These are phyloP conservation scores for Linnemannia hyalina DNA, from an alignment of 192 early-diverging fungal species.

Conservation along the genomic window DNA sequence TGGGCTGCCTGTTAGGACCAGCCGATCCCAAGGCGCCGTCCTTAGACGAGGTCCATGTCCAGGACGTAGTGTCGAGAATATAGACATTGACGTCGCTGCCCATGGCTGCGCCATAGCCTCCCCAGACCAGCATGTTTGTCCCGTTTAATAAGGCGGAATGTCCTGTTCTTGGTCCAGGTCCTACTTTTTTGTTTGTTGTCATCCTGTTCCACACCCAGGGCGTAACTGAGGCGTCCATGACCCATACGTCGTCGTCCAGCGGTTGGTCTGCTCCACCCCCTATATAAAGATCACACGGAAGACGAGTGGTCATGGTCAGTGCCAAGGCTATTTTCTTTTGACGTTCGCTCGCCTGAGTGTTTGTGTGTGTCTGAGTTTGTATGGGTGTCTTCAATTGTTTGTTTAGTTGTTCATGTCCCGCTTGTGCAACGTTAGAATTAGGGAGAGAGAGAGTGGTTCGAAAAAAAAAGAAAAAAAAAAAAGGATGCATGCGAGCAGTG, in stretches of 20 bases:
- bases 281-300: conserved; percentile 25
- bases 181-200: conserved; percentile 49
- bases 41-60: conserved; percentile 70
- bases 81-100: conserved; percentile 74
- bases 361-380: background rate
- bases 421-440: conserved; percentile 5
- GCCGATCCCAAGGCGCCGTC: conserved; percentile 21
- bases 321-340: conserved; percentile 12
- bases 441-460: background rate
- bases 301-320: conserved; percentile 10
- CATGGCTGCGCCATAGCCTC: conserved; percentile 65
- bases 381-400: background rate
- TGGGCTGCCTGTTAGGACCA: background rate
- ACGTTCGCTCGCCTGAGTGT: background rate
- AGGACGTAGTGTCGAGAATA: conserved; percentile 66
- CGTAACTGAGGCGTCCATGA: conserved; percentile 54
- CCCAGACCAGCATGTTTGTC: conserved; percentile 74
- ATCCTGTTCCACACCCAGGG: conserved; percentile 56
- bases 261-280: conserved; percentile 57
- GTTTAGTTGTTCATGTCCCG: background rate
- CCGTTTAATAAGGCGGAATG: conserved; percentile 72
- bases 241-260: conserved; percentile 62
- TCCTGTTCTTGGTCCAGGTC: conserved; percentile 68
- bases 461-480: background rate
- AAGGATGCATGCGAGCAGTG: background rate